Evolutionary conservation across 495 filamentous ascomycete species (phyloP), one percentile per base, ranked within the genome.

Genomic region (Hypoxylon trugodes): DNA sequence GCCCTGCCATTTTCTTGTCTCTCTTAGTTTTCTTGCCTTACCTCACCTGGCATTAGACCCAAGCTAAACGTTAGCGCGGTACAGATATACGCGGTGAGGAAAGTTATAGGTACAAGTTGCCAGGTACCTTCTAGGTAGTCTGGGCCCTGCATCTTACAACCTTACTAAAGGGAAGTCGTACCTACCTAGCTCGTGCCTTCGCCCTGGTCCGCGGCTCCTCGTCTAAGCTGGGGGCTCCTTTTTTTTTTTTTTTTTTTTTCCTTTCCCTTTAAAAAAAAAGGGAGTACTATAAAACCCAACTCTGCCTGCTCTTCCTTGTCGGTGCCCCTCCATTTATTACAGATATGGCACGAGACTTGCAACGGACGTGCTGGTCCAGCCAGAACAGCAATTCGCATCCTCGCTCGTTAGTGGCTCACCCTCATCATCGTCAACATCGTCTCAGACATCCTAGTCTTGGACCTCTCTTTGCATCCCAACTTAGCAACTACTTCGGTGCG

Each of bases 201-300:
- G 63, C 63, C 63, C 63, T 66, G 40, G 56, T 66, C 58, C 57
- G 64, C 64, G 64, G 64, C 64, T 67, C 63, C 56, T 60, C 63
- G 63, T 58, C 56, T 65, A 45, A 40, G 30, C 59, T 70, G 53
- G 42, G 53, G 50, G 65, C 58, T 57, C 69, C 69, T 61, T 59
- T 66, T 54, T 65, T 65, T 71, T 66, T 72, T 32, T 48, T 30
- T 36, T 46, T 41, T 61, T 57, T 53, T 43, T 71, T 66, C 71
- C 37, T 48, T 30, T 36, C 51, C 41, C 57, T 57, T 53, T 43
- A 46, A 61, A 55, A 66, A 48, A 57, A 42, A 36, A 41, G 25
- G 30, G 68, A 69, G 59, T 69, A 73, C 72, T 78, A 78, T 79
- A 79, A 77, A 79, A 73, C 65, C 69, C 76, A 79, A 74, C 69